Evolutionary conservation across 768 basidiomycete genomes (phyloP), one percentile per base, ranked within the genome.

Genomic region (Trametes coccinea): DNA sequence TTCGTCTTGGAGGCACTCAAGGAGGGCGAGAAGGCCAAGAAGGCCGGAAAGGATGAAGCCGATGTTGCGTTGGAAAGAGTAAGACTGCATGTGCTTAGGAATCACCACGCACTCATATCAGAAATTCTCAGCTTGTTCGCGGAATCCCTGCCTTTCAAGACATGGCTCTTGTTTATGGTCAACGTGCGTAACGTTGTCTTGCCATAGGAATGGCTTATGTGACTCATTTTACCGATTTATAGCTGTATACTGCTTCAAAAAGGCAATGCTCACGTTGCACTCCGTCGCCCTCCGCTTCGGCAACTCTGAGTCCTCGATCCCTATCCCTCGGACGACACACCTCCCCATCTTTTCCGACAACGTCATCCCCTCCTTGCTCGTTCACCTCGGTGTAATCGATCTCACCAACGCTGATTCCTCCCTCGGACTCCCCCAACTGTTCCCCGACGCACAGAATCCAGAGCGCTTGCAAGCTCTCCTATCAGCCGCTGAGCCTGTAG

Each of bases 201-300:
- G 2, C n/a, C n/a, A n/a, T n/a, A n/a, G n/a, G n/a, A n/a, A 8
- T 6, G 11, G 7, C 39, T 63, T 58, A 47, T 51, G 34, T 37
- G 33, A 16, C 43, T 56, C 8, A n/a, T 31, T 0, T 2, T 7
- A 40, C 5, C 31, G 4, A 27, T 8, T 44, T 13, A 30, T 3
- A 93, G 91, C 84, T n/a, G 79, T 93, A 27, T 95, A 92, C 74
- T 85, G 91, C 70, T 92, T 93, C 81, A 94, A 93, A 74, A 96
- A 95, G 70, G 92, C 90, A 2, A 77, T 96, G 34, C 92, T 93
- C 73, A 81, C 95, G 53, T 77, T 93, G 53, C 84, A 91, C 63
- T 86, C 85, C 29, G 74, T 95, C 53, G 75, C 73, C 29, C 72
- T 87, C 46, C 86, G 90, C 47, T 94, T 94, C 76, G 82, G 83